A percentile compares a stretch with the other conserved stretches of the same genome.
These are phyloP conservation scores for Mycosarcoma maydis DNA, from an alignment of 1,284 basidiomycete genomes.

Conservation along the genomic window DNA sequence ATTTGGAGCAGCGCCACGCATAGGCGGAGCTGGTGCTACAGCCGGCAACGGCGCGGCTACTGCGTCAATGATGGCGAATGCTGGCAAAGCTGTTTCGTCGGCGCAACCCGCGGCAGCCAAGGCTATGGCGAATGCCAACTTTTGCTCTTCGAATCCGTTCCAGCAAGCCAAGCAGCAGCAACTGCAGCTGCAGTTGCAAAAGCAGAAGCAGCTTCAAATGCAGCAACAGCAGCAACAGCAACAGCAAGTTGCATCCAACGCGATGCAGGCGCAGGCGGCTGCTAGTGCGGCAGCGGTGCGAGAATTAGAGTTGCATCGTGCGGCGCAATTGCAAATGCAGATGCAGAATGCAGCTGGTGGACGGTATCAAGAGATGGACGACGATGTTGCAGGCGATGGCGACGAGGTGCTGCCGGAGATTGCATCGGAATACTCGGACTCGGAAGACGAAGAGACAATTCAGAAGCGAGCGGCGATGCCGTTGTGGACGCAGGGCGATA, in stretches of 20 bases:
- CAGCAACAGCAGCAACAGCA: slow-evolving; percentile 26
- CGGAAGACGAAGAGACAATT: slow-evolving; percentile 62
- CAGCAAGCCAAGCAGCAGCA: slow-evolving; percentile 52
- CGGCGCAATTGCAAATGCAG: slow-evolving; percentile 33
- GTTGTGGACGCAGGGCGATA: slow-evolving; percentile 60
- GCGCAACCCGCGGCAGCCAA: slow-evolving; percentile 13
- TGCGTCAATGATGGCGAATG: slow-evolving; percentile 30
- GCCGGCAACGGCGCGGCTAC: slow-evolving; percentile 25
- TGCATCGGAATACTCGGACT: slow-evolving; percentile 62
- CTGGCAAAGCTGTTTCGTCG: slow-evolving; percentile 3
- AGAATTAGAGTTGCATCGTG: slow-evolving; percentile 33
- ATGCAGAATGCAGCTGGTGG: slow-evolving; percentile 33
- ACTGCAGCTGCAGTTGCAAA: slow-evolving; percentile 27
- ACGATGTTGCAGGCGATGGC: slow-evolving; percentile 13
- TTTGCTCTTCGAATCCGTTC: slow-evolving; percentile 44
- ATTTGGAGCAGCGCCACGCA: slow-evolving; percentile 38
- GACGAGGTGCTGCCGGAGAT: slow-evolving; percentile 56
- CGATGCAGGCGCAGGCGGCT: slow-evolving; percentile 17
- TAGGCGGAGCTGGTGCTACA: slow-evolving; percentile 25
- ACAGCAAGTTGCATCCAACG: slow-evolving; percentile 23
- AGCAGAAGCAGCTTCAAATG: slow-evolving; percentile 33
- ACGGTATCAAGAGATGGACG: slow-evolving; percentile 33
- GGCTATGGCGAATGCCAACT: slow-evolving; percentile 43
- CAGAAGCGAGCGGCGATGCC: slow-evolving; percentile 58
- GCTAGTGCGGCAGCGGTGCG: slow-evolving; percentile 29